Evolutionary conservation across 2,329 filamentous ascomycete genomes (phyloP).

Genomic region (Macroventuria anomochaeta): DNA sequence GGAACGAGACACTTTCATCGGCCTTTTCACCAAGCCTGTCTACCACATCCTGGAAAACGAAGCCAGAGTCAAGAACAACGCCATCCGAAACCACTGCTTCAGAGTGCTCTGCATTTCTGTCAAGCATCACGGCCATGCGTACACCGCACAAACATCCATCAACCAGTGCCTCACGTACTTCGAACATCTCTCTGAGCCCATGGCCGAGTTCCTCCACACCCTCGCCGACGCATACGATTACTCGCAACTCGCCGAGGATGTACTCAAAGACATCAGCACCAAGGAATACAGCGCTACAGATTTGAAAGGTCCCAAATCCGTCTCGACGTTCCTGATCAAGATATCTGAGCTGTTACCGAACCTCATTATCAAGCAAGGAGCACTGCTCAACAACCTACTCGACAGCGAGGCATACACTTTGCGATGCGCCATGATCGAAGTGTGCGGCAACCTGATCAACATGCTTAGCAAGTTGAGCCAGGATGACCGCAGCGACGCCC

Average conservation of each 20-base stretch:
- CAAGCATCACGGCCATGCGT: constrained; percentile 96
- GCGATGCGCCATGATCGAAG: constrained; percentile 91
- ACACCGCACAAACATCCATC: constrained; percentile 95
- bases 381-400: constrained; percentile 88
- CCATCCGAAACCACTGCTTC: constrained; percentile 95
- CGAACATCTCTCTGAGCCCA: constrained; percentile 96
- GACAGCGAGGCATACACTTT: constrained; percentile 97
- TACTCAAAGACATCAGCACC: constrained; percentile 90
- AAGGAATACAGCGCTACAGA: constrained; percentile 99
- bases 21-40: constrained; percentile 87
- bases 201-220: constrained; percentile 98
- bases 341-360: constrained; percentile 90
- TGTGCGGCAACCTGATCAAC: constrained; percentile 92
- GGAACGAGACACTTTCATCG: constrained; percentile 93
- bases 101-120: constrained; percentile 95
- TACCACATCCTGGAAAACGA: constrained; percentile 96
- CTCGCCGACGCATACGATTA: constrained; percentile 97
- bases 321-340: constrained; percentile 91
- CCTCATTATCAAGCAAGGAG: constrained; percentile 97
- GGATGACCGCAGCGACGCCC: constrained; percentile 82
- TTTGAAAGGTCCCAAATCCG: constrained; percentile 91
- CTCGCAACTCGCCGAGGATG: constrained; percentile 90
- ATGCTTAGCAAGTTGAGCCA: constrained; percentile 86
- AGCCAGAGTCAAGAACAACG: constrained; percentile 83
- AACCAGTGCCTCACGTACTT: constrained; percentile 98